A percentile compares a stretch with the other conserved stretches of the same genome.
These are phyloP conservation scores for Viola odorata DNA, from an alignment of 345 rosid genomes.

Conservation along the genomic window DNA sequence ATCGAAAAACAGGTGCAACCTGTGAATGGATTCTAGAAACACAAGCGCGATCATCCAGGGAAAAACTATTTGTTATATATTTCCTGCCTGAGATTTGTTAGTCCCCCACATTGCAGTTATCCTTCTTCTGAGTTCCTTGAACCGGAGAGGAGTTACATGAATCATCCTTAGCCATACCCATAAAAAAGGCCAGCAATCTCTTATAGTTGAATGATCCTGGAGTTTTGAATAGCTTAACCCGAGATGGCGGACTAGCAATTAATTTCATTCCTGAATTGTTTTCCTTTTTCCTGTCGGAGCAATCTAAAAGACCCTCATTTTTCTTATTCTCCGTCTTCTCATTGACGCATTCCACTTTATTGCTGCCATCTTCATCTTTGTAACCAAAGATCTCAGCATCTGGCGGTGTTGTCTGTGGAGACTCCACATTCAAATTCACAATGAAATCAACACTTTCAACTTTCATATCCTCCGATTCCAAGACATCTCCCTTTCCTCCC, in stretches of 20 bases:
- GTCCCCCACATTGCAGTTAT: slow-evolving; percentile 8
- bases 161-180: slow-evolving; percentile 37
- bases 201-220: slow-evolving; percentile 52
- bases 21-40: not conserved
- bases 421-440: slow-evolving; percentile 18
- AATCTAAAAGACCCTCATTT: not conserved
- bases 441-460: not conserved
- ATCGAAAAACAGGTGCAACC: not conserved
- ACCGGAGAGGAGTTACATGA: slow-evolving; percentile 25
- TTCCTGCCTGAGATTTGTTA: not conserved
- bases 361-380: not conserved
- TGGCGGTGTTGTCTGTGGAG: slow-evolving; percentile 39
- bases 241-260: slow-evolving; percentile 26
- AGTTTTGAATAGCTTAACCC: slow-evolving; percentile 40
- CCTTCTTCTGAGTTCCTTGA: slow-evolving; percentile 7
- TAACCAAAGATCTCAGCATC: slow-evolving; percentile 21
- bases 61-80: not conserved
- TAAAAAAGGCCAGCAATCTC: slow-evolving; percentile 75
- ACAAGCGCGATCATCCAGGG: not conserved
- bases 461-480: not conserved
- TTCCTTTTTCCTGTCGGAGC: slow-evolving; percentile 1
- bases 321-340: not conserved
- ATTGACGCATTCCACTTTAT: not conserved
- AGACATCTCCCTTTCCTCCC: not conserved
- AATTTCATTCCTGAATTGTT: slow-evolving; percentile 5